phyloP scores from a whole-genome alignment of 208 protist genomes.

The Paratrypanosoma confusum region DNA sequence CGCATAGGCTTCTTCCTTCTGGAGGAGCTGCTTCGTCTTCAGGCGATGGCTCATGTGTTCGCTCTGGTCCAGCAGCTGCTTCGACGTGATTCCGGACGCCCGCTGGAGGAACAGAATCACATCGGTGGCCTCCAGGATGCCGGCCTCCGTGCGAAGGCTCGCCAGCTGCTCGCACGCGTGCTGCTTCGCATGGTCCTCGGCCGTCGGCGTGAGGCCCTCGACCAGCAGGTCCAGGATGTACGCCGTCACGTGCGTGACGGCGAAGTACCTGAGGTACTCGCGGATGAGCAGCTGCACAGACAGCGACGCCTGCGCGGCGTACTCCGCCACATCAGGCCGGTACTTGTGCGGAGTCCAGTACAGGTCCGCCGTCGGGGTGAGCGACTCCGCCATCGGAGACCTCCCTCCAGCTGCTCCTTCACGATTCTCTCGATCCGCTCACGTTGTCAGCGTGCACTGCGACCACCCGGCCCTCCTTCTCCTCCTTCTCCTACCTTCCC shows the following conservation, averaged over 20 bases:
- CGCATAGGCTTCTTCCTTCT: too few species aligned
- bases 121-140: neutral
- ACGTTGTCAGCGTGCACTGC: too few species aligned
- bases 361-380: neutral
- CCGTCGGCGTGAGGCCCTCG: slow-evolving; percentile 2
- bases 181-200: neutral
- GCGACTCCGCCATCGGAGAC: neutral
- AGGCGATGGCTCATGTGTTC: too few species aligned
- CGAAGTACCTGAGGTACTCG: slow-evolving; percentile 7
- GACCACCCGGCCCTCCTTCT: too few species aligned
- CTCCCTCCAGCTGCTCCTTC: neutral
- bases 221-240: slow-evolving; percentile 6
- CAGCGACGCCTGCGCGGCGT: neutral
- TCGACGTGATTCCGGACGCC: too few species aligned
- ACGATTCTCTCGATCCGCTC: too few species aligned
- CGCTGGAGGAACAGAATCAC: too few species aligned
- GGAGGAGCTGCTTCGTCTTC: too few species aligned
- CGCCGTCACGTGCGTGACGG: neutral
- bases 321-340: neutral
- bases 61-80: too few species aligned
- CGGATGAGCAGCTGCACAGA: slow-evolving; percentile 1
- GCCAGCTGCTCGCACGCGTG: neutral
- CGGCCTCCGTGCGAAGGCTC: neutral
- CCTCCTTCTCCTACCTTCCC: too few species aligned
- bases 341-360: neutral